Evolutionary conservation across 139 green algal species (phyloP).

Genomic region (Picochlorum sp.): DNA sequence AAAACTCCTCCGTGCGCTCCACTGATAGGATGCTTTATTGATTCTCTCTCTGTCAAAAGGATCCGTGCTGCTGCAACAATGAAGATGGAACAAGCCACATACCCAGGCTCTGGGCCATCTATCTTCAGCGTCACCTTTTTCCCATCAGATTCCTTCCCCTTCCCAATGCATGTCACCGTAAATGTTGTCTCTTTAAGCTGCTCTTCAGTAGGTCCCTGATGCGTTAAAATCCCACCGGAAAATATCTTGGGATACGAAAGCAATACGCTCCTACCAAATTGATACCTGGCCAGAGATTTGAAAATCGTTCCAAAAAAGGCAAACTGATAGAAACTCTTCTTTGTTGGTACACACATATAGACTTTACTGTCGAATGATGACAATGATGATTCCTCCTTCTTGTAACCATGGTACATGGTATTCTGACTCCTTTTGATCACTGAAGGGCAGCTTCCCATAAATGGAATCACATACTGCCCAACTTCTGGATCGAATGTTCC

Average conservation of each 20-base stretch:
- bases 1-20: constrained; percentile 15
- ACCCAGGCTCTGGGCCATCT: constrained; percentile 47
- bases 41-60: constrained; percentile 38
- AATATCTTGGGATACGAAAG: constrained; percentile 33
- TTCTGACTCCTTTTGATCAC: constrained; percentile 46
- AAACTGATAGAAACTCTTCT: constrained; percentile 22
- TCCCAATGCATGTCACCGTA: constrained; percentile 31
- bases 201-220: constrained; percentile 38
- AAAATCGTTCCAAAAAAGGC: constrained; percentile 42
- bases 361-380: constrained; percentile 39
- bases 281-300: constrained; percentile 26
- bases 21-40: neutral
- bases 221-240: constrained; percentile 46
- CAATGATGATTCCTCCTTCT: neutral
- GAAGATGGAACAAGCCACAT: constrained; percentile 49
- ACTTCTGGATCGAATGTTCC: constrained; percentile 18
- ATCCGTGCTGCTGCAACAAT: constrained; percentile 38
- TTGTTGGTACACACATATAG: constrained; percentile 32
- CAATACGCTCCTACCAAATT: constrained; percentile 37
- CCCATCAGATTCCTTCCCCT: constrained; percentile 16
- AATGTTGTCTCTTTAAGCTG: constrained; percentile 45
- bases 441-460: constrained; percentile 51
- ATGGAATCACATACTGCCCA: constrained; percentile 38
- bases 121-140: constrained; percentile 24
- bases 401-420: constrained; percentile 10